phyloP scores from a whole-genome alignment of 2,329 filamentous ascomycete species.

The Coccinonectria pachysandricola region DNA sequence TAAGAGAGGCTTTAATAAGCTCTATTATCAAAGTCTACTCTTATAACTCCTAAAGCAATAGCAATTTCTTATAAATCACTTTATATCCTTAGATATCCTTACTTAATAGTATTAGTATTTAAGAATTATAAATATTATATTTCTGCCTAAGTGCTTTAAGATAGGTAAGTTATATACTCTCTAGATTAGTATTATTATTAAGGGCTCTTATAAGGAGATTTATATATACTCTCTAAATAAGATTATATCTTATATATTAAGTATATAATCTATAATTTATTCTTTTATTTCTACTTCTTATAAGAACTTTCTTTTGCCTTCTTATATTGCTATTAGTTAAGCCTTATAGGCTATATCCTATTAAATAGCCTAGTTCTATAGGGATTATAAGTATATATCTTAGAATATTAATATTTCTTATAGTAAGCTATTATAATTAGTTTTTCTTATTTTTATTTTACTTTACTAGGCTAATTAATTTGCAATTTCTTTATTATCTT shows the following conservation, averaged over 20 bases:
- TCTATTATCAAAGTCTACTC: too few species aligned
- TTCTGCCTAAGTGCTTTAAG: constrained; percentile 1
- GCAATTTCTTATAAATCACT: too few species aligned
- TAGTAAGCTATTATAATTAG: not conserved
- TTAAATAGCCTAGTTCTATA: not conserved
- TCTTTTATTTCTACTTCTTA: not conserved
- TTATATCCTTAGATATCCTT: constrained; percentile 6
- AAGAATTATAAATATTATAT: constrained; percentile 1
- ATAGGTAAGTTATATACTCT: not conserved
- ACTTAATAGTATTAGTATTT: constrained; percentile 1
- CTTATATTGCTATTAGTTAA: not conserved
- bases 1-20: too few species aligned
- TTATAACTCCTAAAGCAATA: too few species aligned
- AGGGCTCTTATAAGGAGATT: not conserved
- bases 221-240: constrained; percentile 1
- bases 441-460: too few species aligned
- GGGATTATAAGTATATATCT: not conserved
- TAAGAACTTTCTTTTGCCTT: not conserved
- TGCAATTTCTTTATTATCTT: too few species aligned
- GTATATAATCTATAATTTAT: not conserved
- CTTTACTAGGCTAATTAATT: too few species aligned
- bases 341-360: not conserved
- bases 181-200: not conserved
- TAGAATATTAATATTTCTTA: not conserved
- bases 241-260: not conserved